These are phyloP conservation scores for Mycena galopus DNA, from an alignment of 768 basidiomycete species.

Conservation along the genomic window DNA sequence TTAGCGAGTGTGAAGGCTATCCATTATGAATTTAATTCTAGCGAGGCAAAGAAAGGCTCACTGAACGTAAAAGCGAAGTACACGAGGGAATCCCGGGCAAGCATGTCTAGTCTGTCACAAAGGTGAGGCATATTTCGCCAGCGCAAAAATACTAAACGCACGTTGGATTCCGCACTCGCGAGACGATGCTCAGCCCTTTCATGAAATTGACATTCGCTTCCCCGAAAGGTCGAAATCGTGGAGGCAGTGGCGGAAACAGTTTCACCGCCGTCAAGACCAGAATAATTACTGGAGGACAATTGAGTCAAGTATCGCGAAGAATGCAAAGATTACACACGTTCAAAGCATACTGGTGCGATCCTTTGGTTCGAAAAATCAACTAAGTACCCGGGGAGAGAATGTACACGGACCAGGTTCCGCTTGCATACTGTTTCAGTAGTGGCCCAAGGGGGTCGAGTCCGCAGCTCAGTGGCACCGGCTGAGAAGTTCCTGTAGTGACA, in stretches of 20 bases:
- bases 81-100: slow-evolving; percentile 35
- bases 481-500: slow-evolving; percentile 17
- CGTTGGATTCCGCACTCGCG: slow-evolving; percentile 27
- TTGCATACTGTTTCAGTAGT: slow-evolving; percentile 20
- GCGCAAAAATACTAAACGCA: background rate
- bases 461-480: slow-evolving; percentile 29
- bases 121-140: background rate
- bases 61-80: slow-evolving; percentile 35
- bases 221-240: background rate
- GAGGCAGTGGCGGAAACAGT: slow-evolving; percentile 19
- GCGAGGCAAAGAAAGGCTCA: background rate
- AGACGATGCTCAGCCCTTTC: slow-evolving; percentile 19
- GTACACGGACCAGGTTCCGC: slow-evolving; percentile 27
- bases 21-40: background rate
- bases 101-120: slow-evolving; percentile 25
- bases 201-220: background rate
- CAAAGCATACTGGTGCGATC: slow-evolving; percentile 37
- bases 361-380: background rate
- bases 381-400: background rate
- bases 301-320: background rate
- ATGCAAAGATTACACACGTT: slow-evolving; percentile 15
- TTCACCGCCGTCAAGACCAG: slow-evolving; percentile 32
- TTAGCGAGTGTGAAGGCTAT: slow-evolving; percentile 34
- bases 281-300: slow-evolving; percentile 16
- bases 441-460: slow-evolving; percentile 13